phyloP scores from a whole-genome alignment of 1,284 basidiomycete genomes.

The Puccinia coronata region DNA sequence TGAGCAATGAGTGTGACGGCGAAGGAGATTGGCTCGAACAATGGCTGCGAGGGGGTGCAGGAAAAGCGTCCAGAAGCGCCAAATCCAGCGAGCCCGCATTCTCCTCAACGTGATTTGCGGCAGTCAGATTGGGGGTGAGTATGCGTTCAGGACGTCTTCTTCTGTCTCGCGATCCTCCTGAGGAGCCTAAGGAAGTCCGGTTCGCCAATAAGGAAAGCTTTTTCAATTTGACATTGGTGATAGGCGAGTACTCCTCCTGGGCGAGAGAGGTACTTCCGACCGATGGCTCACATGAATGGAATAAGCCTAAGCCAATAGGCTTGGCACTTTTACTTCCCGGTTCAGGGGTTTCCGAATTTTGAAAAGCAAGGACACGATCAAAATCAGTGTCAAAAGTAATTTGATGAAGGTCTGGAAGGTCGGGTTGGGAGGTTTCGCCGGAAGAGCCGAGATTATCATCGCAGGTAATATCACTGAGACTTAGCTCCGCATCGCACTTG shows the following conservation, averaged over 20 bases:
- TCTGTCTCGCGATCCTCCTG: background rate
- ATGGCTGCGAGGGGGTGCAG: conserved; percentile 40
- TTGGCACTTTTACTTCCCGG: background rate
- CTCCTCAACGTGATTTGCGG: background rate
- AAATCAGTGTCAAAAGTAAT: conserved; percentile 21
- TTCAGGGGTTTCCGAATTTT: background rate
- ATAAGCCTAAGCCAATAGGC: conserved; percentile 17
- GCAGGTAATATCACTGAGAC: conserved; percentile 43
- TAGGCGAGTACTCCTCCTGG: conserved; percentile 26
- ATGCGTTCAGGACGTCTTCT: background rate
- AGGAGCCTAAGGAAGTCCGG: background rate
- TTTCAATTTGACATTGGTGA: conserved; percentile 28
- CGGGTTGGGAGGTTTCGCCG: background rate
- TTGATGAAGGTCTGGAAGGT: conserved; percentile 21
- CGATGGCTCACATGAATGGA: conserved; percentile 10
- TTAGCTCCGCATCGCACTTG: conserved; percentile 45
- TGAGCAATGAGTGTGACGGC: conserved; percentile 28
- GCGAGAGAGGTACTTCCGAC: background rate
- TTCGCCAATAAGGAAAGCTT: conserved; percentile 22
- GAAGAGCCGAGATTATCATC: background rate
- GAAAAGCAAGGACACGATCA: background rate
- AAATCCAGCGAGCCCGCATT: conserved; percentile 19
- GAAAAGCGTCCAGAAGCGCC: conserved; percentile 44
- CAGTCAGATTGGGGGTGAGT: background rate
- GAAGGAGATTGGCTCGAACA: conserved; percentile 32